Conservation (phyloP, 2,329 filamentous ascomycete genomes). For the Raffaelea albimanens region DNA sequence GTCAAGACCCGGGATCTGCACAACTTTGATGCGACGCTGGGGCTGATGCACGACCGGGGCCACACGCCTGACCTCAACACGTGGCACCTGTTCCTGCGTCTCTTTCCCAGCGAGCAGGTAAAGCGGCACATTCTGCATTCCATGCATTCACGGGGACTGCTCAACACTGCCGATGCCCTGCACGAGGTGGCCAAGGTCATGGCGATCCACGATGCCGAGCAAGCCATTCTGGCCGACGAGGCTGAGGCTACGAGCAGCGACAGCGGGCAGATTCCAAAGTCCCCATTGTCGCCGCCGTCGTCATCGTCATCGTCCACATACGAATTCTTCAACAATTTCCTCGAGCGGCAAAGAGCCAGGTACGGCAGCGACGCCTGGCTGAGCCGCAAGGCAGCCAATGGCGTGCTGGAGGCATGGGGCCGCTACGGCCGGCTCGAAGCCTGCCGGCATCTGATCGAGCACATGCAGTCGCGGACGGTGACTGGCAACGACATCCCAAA, state of each 20-base stretch:
- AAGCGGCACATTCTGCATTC: conserved; percentile 33
- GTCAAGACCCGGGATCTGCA: conserved; percentile 29
- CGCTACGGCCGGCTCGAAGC: conserved; percentile 25
- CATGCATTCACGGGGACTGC: conserved; percentile 36
- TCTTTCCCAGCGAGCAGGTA: conserved; percentile 51
- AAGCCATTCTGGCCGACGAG: conserved; percentile 3
- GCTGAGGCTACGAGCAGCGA: no score
- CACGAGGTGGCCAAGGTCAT: conserved; percentile 31
- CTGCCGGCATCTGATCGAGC: conserved; percentile 21
- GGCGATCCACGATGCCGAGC: conserved; percentile 32
- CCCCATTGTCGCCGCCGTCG: no score
- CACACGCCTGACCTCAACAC: conserved; percentile 33
- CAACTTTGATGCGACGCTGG: conserved; percentile 30
- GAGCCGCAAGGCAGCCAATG: conserved; percentile 24
- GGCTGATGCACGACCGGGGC: conserved; percentile 29
- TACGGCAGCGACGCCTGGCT: conserved; percentile 41
- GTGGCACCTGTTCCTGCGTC: conserved; percentile 38
- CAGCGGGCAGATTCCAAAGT: conserved; percentile 14
- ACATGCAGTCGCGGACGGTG: conserved; percentile 14
- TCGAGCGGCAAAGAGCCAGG: conserved; percentile 28
- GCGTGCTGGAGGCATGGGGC: conserved; percentile 32
- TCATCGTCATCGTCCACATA: no score
- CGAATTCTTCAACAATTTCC: conserved; percentile 23
- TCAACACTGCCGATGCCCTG: conserved; percentile 26
- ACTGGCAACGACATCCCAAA: conserved; percentile 14